These are phyloP conservation scores for Elongisporangium prolatum DNA, from an alignment of 352 stramenopile species.

Conservation along the genomic window DNA sequence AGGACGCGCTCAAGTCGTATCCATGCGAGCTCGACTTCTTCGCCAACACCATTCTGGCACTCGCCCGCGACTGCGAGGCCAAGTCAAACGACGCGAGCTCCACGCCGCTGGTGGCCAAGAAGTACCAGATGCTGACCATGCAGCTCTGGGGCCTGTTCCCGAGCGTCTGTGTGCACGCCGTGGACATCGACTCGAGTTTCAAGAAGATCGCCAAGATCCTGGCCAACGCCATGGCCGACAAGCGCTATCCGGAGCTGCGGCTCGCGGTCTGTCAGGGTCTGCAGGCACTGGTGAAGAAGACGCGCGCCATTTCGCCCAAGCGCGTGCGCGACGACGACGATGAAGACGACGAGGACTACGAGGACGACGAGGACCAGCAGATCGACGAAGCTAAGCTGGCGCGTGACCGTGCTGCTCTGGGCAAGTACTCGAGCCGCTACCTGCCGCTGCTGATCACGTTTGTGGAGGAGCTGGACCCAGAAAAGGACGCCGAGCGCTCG, in stretches of 20 bases:
- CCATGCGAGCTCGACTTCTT: conserved; percentile 75
- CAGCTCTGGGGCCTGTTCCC: conserved; percentile 83
- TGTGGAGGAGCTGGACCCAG: conserved; percentile 72
- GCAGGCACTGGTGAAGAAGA: conserved; percentile 73
- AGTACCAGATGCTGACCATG: conserved; percentile 71
- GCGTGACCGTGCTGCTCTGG: conserved; percentile 66
- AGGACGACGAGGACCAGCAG: conserved; percentile 44
- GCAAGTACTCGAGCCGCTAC: conserved; percentile 81
- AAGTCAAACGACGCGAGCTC: conserved; percentile 57
- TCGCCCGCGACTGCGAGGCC: conserved; percentile 70
- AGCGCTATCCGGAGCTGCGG: conserved; percentile 80
- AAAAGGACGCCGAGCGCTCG: conserved; percentile 69
- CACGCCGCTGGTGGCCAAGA: conserved; percentile 67
- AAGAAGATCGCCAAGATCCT: conserved; percentile 86
- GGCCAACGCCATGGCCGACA: conserved; percentile 82
- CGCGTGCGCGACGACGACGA: conserved; percentile 41
- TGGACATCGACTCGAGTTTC: conserved; percentile 77
- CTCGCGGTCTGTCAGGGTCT: conserved; percentile 84
- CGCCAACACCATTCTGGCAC: conserved; percentile 50
- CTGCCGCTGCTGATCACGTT: conserved; percentile 80
- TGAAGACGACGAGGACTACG: conserved; percentile 29
- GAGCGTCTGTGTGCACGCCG: conserved; percentile 62
- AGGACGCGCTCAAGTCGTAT: conserved; percentile 49
- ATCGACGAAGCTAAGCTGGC: conserved; percentile 73
- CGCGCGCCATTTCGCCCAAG: conserved; percentile 44